Conservation (phyloP, 2,329 filamentous ascomycete species). For the Aspergillus chevalieri region DNA sequence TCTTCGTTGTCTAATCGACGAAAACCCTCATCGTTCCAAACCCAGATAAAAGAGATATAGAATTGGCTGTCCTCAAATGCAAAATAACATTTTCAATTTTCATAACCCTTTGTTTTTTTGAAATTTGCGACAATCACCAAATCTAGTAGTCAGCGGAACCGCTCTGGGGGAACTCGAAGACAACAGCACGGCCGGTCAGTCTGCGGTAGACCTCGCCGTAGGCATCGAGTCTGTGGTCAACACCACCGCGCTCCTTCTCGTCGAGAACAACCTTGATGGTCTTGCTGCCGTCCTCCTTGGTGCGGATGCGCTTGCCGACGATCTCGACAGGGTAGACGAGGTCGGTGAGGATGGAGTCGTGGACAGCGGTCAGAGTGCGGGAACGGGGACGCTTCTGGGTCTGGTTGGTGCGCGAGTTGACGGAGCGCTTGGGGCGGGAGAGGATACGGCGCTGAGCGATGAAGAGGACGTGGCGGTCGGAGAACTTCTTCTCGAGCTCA, state of each 20-base stretch:
- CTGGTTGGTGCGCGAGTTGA: conserved; percentile 90
- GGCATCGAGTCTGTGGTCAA: conserved; percentile 99
- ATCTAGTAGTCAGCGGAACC: conserved; percentile 73
- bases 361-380: conserved; percentile 95
- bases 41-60: conserved; percentile 1
- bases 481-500: conserved; percentile 99
- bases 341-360: conserved; percentile 96
- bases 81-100: conserved; percentile 2
- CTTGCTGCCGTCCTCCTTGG: conserved; percentile 98
- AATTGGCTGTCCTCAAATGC: background rate
- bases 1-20: conserved; percentile 4
- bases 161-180: conserved; percentile 96
- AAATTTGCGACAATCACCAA: conserved; percentile 3
- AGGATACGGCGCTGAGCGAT: conserved; percentile 98
- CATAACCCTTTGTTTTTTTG: background rate
- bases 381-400: conserved; percentile 98
- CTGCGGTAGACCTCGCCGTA: conserved; percentile 99
- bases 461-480: conserved; percentile 98
- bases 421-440: conserved; percentile 96
- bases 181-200: conserved; percentile 90
- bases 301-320: conserved; percentile 96
- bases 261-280: conserved; percentile 97
- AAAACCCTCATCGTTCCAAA: conserved; percentile 1
- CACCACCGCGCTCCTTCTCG: conserved; percentile 99
- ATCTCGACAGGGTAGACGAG: conserved; percentile 99